phyloP scores from a whole-genome alignment of 495 filamentous ascomycete genomes.

The Xylona heveae region DNA sequence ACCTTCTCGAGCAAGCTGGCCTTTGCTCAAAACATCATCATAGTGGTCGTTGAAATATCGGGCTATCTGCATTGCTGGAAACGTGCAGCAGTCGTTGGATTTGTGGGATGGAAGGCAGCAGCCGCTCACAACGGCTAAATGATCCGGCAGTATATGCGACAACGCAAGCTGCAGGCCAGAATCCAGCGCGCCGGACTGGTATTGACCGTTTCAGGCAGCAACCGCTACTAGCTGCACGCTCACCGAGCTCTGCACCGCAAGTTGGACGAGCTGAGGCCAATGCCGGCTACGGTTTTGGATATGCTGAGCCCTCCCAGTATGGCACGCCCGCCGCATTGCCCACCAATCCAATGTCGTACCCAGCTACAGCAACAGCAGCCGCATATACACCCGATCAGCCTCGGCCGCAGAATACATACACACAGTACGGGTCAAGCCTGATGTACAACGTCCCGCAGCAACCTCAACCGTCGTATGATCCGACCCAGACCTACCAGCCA shows the following conservation, averaged over 20 bases:
- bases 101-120: constrained; percentile 6
- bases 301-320: constrained; percentile 4
- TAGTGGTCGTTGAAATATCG: no score
- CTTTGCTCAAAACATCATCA: no score
- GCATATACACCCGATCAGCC: constrained; percentile 3
- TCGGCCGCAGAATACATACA: constrained; percentile 18
- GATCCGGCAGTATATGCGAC: constrained; percentile 2
- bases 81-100: background rate
- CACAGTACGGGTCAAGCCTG: constrained; percentile 40
- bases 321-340: constrained; percentile 2
- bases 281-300: constrained; percentile 4
- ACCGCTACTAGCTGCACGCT: constrained; percentile 1
- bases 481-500: constrained; percentile 54
- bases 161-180: background rate
- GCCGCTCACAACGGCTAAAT: constrained; percentile 3
- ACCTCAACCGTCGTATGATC: constrained; percentile 45
- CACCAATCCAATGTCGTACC: constrained; percentile 3
- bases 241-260: constrained; percentile 3
- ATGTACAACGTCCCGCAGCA: constrained; percentile 64
- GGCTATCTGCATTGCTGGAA: no score
- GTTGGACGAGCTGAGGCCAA: constrained; percentile 1
- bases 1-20: no score
- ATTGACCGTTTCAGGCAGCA: constrained; percentile 4
- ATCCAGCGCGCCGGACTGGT: background rate
- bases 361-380: constrained; percentile 1